phyloP scores from a whole-genome alignment of 371 early-diverging fungal genomes.

The Mortierella sp. region DNA sequence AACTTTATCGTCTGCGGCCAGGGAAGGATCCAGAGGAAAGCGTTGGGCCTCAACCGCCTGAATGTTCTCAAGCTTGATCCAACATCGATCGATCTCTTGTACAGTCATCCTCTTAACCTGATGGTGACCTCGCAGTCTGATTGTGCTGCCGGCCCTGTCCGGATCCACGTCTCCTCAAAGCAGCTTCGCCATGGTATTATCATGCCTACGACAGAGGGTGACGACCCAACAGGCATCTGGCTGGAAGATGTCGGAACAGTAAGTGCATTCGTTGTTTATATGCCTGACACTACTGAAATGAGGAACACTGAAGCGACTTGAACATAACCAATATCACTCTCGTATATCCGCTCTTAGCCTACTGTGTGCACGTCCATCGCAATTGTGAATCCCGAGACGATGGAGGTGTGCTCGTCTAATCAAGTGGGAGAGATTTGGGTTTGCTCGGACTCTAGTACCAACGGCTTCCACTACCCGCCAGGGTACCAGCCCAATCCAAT shows the following conservation, averaged over 20 bases:
- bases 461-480: slow-evolving; percentile 31
- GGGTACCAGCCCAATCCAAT: slow-evolving; percentile 14
- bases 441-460: slow-evolving; percentile 70
- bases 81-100: slow-evolving; percentile 36
- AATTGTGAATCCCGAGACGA: slow-evolving; percentile 59
- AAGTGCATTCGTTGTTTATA: slow-evolving; percentile 16
- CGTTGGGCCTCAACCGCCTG: slow-evolving; percentile 24
- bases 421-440: slow-evolving; percentile 93
- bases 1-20: slow-evolving; percentile 80
- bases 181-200: slow-evolving; percentile 48
- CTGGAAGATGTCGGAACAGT: slow-evolving; percentile 47
- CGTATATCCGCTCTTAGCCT: slow-evolving; percentile 14
- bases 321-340: background rate
- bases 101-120: slow-evolving; percentile 47
- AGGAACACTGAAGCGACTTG: background rate
- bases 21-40: slow-evolving; percentile 66
- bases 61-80: slow-evolving; percentile 31
- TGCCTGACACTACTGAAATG: background rate
- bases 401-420: slow-evolving; percentile 70
- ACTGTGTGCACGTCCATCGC: slow-evolving; percentile 48
- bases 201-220: slow-evolving; percentile 37
- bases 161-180: slow-evolving; percentile 47
- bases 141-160: slow-evolving; percentile 33
- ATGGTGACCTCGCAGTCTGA: slow-evolving; percentile 49
- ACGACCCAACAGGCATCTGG: slow-evolving; percentile 57